A percentile compares a stretch with the other conserved stretches of the same genome.
phyloP scores from a whole-genome alignment of 2,329 filamentous ascomycete species.

The Fusarium falciforme region DNA sequence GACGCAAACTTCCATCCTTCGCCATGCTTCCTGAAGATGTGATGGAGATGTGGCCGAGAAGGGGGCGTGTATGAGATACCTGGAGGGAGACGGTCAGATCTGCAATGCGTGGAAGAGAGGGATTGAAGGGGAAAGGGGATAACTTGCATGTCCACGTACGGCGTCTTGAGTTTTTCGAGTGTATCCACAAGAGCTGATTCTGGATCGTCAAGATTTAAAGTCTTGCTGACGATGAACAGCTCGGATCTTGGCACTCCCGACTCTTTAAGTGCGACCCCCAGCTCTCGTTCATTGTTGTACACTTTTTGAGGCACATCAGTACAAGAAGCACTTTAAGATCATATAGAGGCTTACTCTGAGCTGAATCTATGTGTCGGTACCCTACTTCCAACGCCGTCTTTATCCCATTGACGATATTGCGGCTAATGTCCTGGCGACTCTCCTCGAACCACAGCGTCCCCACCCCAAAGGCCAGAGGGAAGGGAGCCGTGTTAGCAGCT shows the following conservation, averaged over 20 bases:
- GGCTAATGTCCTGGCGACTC: neutral
- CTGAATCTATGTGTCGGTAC: neutral
- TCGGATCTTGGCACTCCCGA: neutral
- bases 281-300: neutral
- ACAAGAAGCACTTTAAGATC: fast-evolving
- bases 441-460: neutral
- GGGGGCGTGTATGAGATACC: neutral
- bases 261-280: neutral
- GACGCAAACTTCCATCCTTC: neutral
- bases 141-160: neutral
- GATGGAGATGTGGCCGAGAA: neutral
- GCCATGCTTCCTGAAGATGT: neutral
- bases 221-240: neutral
- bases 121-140: neutral
- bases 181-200: neutral
- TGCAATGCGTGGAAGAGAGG: neutral
- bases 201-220: neutral
- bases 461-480: neutral
- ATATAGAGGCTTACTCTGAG: neutral
- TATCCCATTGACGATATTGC: neutral
- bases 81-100: neutral
- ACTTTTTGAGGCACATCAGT: neutral
- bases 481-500: neutral
- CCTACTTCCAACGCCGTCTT: neutral
- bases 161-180: neutral